A percentile compares a stretch with the other conserved stretches of the same genome.
Evolutionary conservation across 2,329 filamentous ascomycete genomes (phyloP).

Genomic region (Dothistroma septosporum): DNA sequence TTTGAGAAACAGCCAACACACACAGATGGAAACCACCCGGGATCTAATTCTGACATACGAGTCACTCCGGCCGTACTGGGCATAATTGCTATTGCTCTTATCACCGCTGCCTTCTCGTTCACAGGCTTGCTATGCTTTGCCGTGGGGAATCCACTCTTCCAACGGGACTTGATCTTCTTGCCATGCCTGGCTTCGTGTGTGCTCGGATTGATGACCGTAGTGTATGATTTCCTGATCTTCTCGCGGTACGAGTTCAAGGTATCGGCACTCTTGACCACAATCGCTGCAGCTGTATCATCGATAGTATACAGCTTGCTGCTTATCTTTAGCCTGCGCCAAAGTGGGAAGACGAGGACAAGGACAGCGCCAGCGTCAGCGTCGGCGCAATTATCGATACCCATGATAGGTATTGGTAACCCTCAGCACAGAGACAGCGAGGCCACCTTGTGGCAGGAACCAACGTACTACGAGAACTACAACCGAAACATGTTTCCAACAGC

Average conservation of each 20-base stretch:
- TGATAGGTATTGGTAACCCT: constrained; percentile 4
- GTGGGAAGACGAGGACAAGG: constrained; percentile 25
- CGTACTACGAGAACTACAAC: constrained; percentile 44
- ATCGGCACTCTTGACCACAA: constrained; percentile 42
- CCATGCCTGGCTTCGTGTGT: constrained; percentile 43
- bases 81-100: constrained; percentile 46
- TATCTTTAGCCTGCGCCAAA: constrained; percentile 41
- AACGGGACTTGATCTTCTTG: constrained; percentile 47
- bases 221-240: constrained; percentile 46
- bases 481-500: constrained; percentile 45
- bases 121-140: constrained; percentile 47
- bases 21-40: constrained; percentile 10
- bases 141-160: constrained; percentile 45
- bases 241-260: constrained; percentile 41
- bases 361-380: constrained; percentile 4
- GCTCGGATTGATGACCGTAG: constrained; percentile 46
- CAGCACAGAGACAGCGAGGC: constrained; percentile 14
- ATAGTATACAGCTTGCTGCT: constrained; percentile 42
- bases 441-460: constrained; percentile 33
- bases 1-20: constrained; percentile 34
- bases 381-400: constrained; percentile 11
- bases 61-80: constrained; percentile 40
- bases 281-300: constrained; percentile 38
- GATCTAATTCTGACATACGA: constrained; percentile 34
- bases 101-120: constrained; percentile 47